A percentile compares a stretch with the other conserved stretches of the same genome.
Conservation (phyloP, 129 eudicot species). For the Logfia minima region DNA sequence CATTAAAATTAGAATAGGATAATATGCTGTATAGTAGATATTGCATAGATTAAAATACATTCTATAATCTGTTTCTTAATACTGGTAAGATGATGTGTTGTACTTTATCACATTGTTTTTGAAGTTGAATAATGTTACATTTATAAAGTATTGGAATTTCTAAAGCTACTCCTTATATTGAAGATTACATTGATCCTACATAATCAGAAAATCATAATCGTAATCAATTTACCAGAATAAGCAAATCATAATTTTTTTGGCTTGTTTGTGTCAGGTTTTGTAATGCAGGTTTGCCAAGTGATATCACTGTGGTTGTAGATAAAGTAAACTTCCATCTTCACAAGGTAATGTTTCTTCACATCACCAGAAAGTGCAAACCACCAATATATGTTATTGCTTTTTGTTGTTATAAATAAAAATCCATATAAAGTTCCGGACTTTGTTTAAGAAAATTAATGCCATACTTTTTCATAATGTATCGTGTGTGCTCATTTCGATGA, state of each 20-base stretch:
- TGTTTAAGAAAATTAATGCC: background rate
- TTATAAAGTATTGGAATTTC: background rate
- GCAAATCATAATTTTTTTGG: background rate
- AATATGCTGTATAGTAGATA: background rate
- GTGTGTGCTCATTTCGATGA: constrained; percentile 8
- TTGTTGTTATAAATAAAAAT: background rate
- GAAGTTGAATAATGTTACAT: background rate
- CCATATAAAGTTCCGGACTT: background rate
- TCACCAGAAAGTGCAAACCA: background rate
- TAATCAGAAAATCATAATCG: background rate
- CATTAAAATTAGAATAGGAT: background rate
- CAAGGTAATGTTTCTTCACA: constrained; percentile 50
- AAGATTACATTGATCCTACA: background rate
- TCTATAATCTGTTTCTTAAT: background rate
- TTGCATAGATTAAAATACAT: background rate
- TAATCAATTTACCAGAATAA: background rate
- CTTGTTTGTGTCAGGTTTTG: constrained; percentile 55
- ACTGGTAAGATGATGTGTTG: background rate
- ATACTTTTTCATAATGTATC: background rate
- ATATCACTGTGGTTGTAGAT: constrained; percentile 55
- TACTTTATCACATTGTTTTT: background rate
- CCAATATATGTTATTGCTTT: constrained; percentile 10
- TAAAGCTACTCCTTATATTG: background rate
- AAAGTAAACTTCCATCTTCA: constrained; percentile 70
- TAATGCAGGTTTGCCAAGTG: constrained; percentile 76